Evolutionary conservation across 106 monocot species (phyloP), one percentile per base, ranked within the genome.

Genomic region (Agapanthus africanus): DNA sequence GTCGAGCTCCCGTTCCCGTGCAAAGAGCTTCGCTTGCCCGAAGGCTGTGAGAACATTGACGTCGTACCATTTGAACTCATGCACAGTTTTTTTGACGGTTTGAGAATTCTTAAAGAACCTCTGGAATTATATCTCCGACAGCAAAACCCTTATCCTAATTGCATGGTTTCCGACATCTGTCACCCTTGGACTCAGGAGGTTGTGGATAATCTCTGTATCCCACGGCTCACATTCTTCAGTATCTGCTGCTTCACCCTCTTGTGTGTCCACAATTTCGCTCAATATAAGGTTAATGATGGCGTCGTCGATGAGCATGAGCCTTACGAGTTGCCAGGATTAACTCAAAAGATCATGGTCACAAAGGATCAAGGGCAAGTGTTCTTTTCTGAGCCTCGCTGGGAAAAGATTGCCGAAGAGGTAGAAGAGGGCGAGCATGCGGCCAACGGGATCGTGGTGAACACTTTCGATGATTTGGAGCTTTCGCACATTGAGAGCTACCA

Each of bases 151-250:
- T 34, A 7, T 18, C 76, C 73, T 28, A 65, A 22, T 19, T 84
- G 80, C 67, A 66, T 80, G 19, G 41, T 84, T 34, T 44, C 77
- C 11, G 84, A 84, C 59, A 18, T 19, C 11, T 39, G 26, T n/a
- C 57, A 40, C 32, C 35, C 38, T 1, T 84, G 84, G 84, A 74
- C 80, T 4, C 11, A 2, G 14, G 62, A 65, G 6, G 49, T 82
- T 9, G 73, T 84, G 2, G 37, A 41, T 0, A 38, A 74, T 6
- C 70, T 91, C 23, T 22, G 47, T 3, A 74, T 87, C 40, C 91
- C 82, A 0, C 67, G 91, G 32, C 42, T 83, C 13, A 46, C 78
- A 14, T 88, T 82, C 73, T 72, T 76, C 62, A 71, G 77, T 9
- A 33, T 62, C 3, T 76, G 73, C 23, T 79, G 79, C 67, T 87